A percentile compares a stretch with the other conserved stretches of the same genome.
Conservation (phyloP, 768 basidiomycete species). For the Heimioporus sp. region DNA sequence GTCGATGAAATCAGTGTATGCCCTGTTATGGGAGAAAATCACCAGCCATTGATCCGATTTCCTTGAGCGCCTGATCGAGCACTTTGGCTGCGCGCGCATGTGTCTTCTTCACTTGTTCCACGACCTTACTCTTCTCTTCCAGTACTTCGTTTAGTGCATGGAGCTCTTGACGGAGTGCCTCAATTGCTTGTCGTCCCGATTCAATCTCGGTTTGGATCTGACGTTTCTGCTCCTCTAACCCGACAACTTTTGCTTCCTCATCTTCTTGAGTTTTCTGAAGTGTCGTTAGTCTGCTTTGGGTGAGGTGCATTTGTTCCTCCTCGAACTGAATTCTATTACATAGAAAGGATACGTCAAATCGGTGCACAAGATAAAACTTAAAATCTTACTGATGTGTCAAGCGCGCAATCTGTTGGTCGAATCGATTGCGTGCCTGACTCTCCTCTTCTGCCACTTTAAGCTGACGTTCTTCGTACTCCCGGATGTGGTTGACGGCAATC, state of each 20-base stretch:
- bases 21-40: constrained; percentile 23
- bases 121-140: constrained; percentile 69
- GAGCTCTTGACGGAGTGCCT: constrained; percentile 59
- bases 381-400: constrained; percentile 72
- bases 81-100: constrained; percentile 68
- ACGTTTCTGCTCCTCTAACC: constrained; percentile 53
- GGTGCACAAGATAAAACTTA: not conserved
- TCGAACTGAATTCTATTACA: constrained; percentile 73
- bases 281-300: constrained; percentile 58
- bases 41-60: constrained; percentile 76
- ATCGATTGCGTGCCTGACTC: constrained; percentile 77
- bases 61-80: constrained; percentile 87
- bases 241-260: constrained; percentile 53
- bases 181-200: constrained; percentile 53
- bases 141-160: constrained; percentile 57
- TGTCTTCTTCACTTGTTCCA: constrained; percentile 75
- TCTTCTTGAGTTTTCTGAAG: constrained; percentile 50
- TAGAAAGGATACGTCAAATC: constrained; percentile 4
- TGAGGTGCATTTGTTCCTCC: constrained; percentile 63
- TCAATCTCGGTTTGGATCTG: constrained; percentile 59
- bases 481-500: constrained; percentile 78
- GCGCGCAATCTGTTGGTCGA: constrained; percentile 82
- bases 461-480: constrained; percentile 93
- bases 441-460: constrained; percentile 87
- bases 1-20: not conserved